Evolutionary conservation across 2,329 filamentous ascomycete genomes (phyloP).

Genomic region (Berkeleyomyces rouxiae): DNA sequence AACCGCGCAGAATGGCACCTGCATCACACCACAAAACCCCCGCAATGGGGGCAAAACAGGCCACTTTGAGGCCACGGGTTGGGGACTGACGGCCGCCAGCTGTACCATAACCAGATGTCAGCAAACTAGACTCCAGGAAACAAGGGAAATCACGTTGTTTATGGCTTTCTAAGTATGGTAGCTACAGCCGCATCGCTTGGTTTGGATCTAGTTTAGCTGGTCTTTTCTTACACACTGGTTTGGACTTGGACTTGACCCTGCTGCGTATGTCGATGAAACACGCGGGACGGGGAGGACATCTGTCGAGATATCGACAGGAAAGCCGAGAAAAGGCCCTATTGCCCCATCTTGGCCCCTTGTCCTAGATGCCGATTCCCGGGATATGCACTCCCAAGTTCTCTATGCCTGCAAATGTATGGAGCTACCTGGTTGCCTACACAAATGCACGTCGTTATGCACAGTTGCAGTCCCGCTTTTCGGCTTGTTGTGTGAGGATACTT

Average conservation of each 20-base stretch:
- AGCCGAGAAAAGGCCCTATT: background rate
- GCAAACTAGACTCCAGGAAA: background rate
- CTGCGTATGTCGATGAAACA: background rate
- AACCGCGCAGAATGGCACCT: background rate
- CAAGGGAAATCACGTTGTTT: background rate
- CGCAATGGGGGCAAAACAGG: constrained; percentile 5
- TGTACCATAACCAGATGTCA: background rate
- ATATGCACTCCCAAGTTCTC: background rate
- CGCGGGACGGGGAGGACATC: background rate
- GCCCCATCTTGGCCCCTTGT: background rate
- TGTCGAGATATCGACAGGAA: background rate
- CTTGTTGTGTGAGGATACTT: background rate
- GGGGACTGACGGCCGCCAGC: background rate
- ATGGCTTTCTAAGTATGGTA: background rate
- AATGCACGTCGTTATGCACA: background rate
- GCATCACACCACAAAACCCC: constrained; percentile 2
- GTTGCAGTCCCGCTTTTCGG: background rate
- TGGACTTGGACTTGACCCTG: too few species aligned
- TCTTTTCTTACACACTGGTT: too few species aligned
- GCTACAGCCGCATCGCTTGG: background rate
- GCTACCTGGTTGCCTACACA: background rate
- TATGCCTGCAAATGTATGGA: background rate
- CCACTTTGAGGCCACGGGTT: constrained; percentile 1
- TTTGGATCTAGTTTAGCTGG: background rate
- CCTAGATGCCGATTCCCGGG: background rate